Conservation (phyloP, 805 yeast genomes). For the Helenozyma rhizophorensis region DNA sequence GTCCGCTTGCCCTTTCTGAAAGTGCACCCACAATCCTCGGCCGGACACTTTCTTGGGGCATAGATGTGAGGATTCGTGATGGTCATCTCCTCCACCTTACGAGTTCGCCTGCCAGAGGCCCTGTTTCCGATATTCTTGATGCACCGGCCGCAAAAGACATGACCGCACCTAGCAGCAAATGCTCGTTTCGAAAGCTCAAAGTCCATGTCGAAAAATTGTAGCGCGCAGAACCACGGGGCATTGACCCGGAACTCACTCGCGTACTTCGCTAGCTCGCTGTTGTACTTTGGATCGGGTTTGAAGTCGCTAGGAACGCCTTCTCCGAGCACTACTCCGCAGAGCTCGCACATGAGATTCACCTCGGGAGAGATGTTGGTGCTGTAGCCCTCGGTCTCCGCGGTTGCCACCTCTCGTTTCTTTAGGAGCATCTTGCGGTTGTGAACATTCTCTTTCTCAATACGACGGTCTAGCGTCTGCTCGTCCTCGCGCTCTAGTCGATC, state of each 20-base stretch:
- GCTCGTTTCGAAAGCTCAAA: constrained; percentile 59
- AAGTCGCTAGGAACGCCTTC: constrained; percentile 61
- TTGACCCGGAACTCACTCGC: constrained; percentile 26
- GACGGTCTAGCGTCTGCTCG: constrained; percentile 30
- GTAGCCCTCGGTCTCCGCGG: constrained; percentile 23
- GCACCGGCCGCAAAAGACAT: constrained; percentile 83
- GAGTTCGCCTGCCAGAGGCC: constrained; percentile 22
- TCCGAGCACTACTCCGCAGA: constrained; percentile 73
- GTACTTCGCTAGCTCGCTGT: constrained; percentile 23
- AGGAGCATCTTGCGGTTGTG: constrained; percentile 26
- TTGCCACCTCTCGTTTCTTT: constrained; percentile 25
- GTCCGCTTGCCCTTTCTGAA: constrained; percentile 42
- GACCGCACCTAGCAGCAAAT: constrained; percentile 71
- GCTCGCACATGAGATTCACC: constrained; percentile 39
- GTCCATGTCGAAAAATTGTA: constrained; percentile 50
- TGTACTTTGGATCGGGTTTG: constrained; percentile 28
- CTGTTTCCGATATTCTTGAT: constrained; percentile 58
- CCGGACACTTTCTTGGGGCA: constrained; percentile 61
- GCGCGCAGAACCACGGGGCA: constrained; percentile 65
- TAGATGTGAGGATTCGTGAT: constrained; percentile 35
- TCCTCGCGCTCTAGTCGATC: constrained; percentile 38
- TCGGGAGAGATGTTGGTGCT: constrained; percentile 24
- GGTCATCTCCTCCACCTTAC: constrained; percentile 10
- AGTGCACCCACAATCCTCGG: constrained; percentile 40
- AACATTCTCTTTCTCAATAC: constrained; percentile 26